Evolutionary conservation across 805 yeast species (phyloP).

Genomic region (Wickerhamiella azymoides): DNA sequence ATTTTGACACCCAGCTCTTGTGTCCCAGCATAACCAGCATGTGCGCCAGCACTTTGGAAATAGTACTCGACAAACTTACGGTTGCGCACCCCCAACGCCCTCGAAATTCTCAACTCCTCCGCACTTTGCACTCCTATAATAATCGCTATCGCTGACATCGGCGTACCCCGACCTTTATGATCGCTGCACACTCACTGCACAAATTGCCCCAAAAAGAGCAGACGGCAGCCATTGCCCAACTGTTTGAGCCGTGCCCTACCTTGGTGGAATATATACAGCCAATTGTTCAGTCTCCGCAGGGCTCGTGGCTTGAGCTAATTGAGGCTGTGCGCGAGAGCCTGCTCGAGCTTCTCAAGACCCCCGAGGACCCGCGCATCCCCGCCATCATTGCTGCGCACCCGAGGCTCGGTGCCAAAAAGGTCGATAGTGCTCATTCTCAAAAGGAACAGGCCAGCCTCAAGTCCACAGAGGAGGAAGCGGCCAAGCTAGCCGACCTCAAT

Average conservation of each 20-base stretch:
- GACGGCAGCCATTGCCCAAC: constrained; percentile 33
- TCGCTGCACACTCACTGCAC: constrained; percentile 1
- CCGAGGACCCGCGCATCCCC: constrained; percentile 19
- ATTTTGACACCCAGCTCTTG: too few relatives aligned
- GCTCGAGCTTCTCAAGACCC: constrained; percentile 23
- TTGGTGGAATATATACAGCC: constrained; percentile 28
- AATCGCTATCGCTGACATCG: not conserved
- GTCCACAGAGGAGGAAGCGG: constrained; percentile 37
- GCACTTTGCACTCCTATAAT: too few relatives aligned
- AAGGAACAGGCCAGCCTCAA: constrained; percentile 55
- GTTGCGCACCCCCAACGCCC: too few relatives aligned
- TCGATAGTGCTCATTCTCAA: constrained; percentile 47
- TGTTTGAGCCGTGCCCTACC: constrained; percentile 54
- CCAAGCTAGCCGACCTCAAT: constrained; percentile 40
- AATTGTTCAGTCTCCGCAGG: constrained; percentile 17
- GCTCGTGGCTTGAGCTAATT: constrained; percentile 29
- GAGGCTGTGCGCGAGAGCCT: constrained; percentile 32
- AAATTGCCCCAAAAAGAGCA: constrained; percentile 18
- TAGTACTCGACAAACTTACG: too few relatives aligned
- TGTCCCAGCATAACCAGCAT: too few relatives aligned
- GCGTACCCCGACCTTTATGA: not conserved
- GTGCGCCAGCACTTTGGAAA: too few relatives aligned
- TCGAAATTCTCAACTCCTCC: too few relatives aligned
- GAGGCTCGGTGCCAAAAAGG: constrained; percentile 51
- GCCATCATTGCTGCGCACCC: constrained; percentile 83